Conservation (phyloP, 2,329 filamentous ascomycete species). For the Colletotrichum agaves region DNA sequence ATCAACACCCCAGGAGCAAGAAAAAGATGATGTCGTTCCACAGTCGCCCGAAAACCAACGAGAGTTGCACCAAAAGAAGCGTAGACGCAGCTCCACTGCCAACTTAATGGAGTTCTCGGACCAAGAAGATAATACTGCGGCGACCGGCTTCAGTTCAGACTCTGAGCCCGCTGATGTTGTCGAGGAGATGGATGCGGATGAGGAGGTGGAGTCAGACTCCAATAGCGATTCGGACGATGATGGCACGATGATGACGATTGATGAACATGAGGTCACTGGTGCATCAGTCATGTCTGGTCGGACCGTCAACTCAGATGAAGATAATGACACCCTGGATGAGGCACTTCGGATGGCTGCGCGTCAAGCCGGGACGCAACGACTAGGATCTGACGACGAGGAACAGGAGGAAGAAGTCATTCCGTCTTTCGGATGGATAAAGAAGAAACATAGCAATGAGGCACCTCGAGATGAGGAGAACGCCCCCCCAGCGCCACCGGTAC, state of each 20-base stretch:
- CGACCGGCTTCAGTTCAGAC: conserved; percentile 81
- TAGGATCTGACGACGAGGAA: conserved; percentile 57
- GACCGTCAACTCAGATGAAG: conserved; percentile 63
- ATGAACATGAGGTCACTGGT: conserved; percentile 80
- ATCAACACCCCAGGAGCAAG: conserved; percentile 70
- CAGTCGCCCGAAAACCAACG: conserved; percentile 74
- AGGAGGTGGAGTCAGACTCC: conserved; percentile 54
- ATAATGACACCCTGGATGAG: conserved; percentile 78
- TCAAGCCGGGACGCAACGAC: conserved; percentile 77
- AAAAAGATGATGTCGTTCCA: conserved; percentile 65
- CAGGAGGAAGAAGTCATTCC: conserved; percentile 79
- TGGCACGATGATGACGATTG: conserved; percentile 84
- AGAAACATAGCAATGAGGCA: conserved; percentile 51
- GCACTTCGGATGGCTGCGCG: conserved; percentile 79
- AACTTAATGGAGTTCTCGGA: conserved; percentile 73
- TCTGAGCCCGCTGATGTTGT: conserved; percentile 67
- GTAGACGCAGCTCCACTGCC: conserved; percentile 74
- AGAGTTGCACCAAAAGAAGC: conserved; percentile 66
- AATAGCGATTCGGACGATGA: conserved; percentile 76
- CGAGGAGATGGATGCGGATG: conserved; percentile 66
- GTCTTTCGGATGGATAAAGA: conserved; percentile 80
- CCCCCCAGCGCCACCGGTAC: conserved; percentile 26
- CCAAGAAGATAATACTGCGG: conserved; percentile 73
- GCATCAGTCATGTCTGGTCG: conserved; percentile 72
- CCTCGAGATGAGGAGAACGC: conserved; percentile 59